Evolutionary conservation across 2,329 filamentous ascomycete genomes (phyloP), one percentile per base, ranked within the genome.

Genomic region (Penicillium sp.): DNA sequence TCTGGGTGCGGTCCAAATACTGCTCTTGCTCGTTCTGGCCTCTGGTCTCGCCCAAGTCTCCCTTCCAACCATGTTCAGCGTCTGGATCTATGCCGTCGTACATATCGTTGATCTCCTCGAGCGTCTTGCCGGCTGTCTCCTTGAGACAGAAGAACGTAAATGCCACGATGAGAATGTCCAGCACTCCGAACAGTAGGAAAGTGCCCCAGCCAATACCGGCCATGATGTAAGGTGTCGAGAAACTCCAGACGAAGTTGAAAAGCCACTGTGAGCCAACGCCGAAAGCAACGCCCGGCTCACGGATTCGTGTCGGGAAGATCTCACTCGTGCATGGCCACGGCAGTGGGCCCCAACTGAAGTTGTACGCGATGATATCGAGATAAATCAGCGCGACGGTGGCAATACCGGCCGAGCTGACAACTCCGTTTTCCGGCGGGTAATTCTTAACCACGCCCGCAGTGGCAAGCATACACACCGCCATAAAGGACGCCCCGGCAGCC

Each of bases 81-180:
- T 63, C 54, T 1, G 51, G 25, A 22, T 51, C 46, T 36, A 52
- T n/a, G 2, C 58, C 54, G 56, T 81, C 76, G 58, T 84, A 84
- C 53, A 85, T 65, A 10, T 78, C 66, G 46, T 84, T 81, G 2
- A 84, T 72, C 66, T 84, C 81, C 33, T 76, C 79, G 46, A 80
- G 78, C 0, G 79, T 80, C 33, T 79, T 74, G 6, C 75, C 79
- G 50, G 75, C 77, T 14, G 81, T 79, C 69, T 84, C 82, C 4
- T 80, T 80, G 5, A 81, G 69, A 16, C 76, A 77, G 60, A 79
- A 79, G 53, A 71, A 80, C 0, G 79, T 77, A 74, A 81, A 84
- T 1, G 74, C 44, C 2, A 76, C 66, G 30, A 77, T 78, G 3
- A 75, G 13, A 3, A 77, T 55, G 56, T 79, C 78, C 10, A 78